Percentiles rank a stretch among this genome's conserved stretches.
These are phyloP conservation scores for Posidonia australis DNA, from an alignment of 106 monocot species.

Conservation along the genomic window DNA sequence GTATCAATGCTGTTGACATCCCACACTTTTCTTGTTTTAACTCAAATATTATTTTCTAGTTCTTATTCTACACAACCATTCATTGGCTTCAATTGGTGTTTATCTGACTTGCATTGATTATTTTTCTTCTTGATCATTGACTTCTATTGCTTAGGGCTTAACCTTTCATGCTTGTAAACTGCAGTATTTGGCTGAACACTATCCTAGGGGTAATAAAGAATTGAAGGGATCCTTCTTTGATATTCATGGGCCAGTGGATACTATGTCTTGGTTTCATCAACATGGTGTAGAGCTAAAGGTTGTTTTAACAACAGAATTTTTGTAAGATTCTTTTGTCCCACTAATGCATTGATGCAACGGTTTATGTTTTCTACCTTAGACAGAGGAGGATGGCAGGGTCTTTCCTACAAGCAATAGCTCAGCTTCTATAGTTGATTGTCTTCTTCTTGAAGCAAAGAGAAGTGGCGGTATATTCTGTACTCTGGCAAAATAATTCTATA, in stretches of 20 bases:
- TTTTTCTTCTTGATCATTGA: too few species aligned
- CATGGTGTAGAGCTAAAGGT: constrained; percentile 94
- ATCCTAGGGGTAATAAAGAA: constrained; percentile 94
- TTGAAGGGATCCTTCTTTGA: constrained; percentile 74
- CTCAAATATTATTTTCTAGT: too few species aligned
- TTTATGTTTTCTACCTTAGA: constrained; percentile 35
- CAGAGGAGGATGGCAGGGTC: constrained; percentile 95
- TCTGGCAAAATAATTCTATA: neutral
- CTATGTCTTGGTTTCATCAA: constrained; percentile 77
- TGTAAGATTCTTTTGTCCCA: constrained; percentile 2
- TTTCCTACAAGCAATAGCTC: constrained; percentile 86
- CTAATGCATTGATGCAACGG: neutral
- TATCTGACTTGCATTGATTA: too few species aligned
- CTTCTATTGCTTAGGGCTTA: too few species aligned
- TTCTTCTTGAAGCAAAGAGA: constrained; percentile 71
- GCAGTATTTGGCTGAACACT: constrained; percentile 64
- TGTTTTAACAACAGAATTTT: neutral
- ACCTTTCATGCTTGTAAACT: constrained; percentile 3
- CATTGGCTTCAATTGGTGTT: too few species aligned
- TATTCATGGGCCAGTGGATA: constrained; percentile 82
- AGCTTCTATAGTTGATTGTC: constrained; percentile 77
- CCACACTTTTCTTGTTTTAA: too few species aligned
- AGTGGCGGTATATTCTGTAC: constrained; percentile 46
- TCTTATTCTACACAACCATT: too few species aligned
- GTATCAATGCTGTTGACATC: too few species aligned